Evolutionary conservation across 2,329 filamentous ascomycete species (phyloP).

Genomic region (Neonectria magnoliae): DNA sequence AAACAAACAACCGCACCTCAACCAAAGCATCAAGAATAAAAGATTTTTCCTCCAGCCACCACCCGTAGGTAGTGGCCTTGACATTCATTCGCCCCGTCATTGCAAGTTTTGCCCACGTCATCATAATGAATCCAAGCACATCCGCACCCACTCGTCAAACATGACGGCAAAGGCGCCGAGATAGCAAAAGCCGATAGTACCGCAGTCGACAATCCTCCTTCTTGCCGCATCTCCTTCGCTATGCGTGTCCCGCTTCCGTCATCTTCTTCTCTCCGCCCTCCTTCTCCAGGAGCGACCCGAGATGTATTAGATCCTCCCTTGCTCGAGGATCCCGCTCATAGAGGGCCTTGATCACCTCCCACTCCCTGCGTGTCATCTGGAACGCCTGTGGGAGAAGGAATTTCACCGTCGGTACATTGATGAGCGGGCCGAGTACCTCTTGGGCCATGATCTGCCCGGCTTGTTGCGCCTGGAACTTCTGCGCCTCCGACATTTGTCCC

Average conservation of each 20-base stretch:
- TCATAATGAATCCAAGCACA: conserved; percentile 8
- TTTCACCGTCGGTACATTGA: conserved; percentile 71
- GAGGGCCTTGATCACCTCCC: conserved; percentile 77
- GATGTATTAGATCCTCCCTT: conserved; percentile 67
- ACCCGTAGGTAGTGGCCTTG: not conserved
- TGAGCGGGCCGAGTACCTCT: conserved; percentile 71
- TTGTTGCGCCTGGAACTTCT: conserved; percentile 55
- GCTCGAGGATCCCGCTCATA: conserved; percentile 73
- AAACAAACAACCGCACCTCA: not conserved
- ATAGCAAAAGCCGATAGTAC: conserved; percentile 11
- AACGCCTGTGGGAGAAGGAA: conserved; percentile 76
- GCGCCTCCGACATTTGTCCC: conserved; percentile 45
- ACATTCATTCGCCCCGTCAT: not conserved
- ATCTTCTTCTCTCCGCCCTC: conserved; percentile 47
- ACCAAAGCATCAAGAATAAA: not conserved
- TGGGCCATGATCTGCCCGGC: conserved; percentile 67
- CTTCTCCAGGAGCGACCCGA: conserved; percentile 65
- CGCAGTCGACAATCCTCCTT: not conserved
- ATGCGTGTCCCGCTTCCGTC: conserved; percentile 17
- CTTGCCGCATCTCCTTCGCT: conserved; percentile 9
- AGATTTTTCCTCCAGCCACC: not conserved
- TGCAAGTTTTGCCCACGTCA: not conserved
- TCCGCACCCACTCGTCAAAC: not conserved
- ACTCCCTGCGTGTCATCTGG: conserved; percentile 75
- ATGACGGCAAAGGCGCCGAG: not conserved